Base-by-base conservation (phyloP, 345 rosid species). In the Syzygium jambos region DNA sequence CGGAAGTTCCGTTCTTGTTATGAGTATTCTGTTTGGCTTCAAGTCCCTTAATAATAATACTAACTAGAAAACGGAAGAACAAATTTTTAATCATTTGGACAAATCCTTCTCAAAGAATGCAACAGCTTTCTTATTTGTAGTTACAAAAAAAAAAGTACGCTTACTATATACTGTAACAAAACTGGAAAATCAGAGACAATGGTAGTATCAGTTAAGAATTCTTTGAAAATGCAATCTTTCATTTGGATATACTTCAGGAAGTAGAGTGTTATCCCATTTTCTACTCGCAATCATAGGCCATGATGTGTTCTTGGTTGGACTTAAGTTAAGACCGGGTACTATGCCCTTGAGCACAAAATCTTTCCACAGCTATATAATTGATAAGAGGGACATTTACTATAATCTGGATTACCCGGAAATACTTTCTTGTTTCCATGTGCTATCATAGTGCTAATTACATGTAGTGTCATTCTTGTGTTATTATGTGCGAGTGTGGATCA, bases 401-500 rank as follows among this genome's bases (percentile, higher is more conserved):
- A 34, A 34, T 68, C 78, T 68, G 34, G 46, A 34, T 73, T 73
- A 73, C 80, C 4, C 25, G 10, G 9, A 34, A 41, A 34, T 29
- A 51, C 41, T 52, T 53, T n/a, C 46, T 22, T 53, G 29, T 25
- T n/a, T 54, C 29, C 29, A 21, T 84, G 41, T 51, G 43, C 59
- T 84, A 17, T 19, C 59, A 22, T 29, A 84, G 25, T 17, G 22
- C 85, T 38, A 87, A 91, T 88, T 29, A 23, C 25, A 34, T 56
- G 11, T 38, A 43, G 5, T 63, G 51, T 41, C 53, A 23, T 85
- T 86, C 52, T 34, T 52, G 77, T 53, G 54, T 14, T 52, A 16
- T 34, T 25, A 19, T 15, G 21, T 52, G 56, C 46, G 11, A 96
- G 98, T 90, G 96, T 88, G 97, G 94, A 89, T 92, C 98, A 16